Base-by-base conservation (phyloP, 225 moss, liverwort and hornwort genomes). In the Pleurozium schreberi region DNA sequence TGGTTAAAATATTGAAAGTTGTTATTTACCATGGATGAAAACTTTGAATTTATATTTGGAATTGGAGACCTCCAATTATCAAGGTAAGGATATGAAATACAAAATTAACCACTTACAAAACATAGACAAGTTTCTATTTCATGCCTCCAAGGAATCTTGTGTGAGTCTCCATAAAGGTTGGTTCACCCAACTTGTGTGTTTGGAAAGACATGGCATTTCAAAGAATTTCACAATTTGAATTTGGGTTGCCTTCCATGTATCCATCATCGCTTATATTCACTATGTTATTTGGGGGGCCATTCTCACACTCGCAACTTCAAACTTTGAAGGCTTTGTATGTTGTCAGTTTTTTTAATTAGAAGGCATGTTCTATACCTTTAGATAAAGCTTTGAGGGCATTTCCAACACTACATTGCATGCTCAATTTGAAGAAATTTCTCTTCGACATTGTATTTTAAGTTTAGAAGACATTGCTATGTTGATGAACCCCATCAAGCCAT, bases 241-340 rank as follows among this genome's bases (percentile, higher is more conserved):
- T 69, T 40, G 22, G 8, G 4, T 69, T 22, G 25, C 14, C 6
- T 40, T 42, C 26, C 9, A 42, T 25, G 5, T 25, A 3, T 27
- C 43, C 1, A 27, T 71, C 16, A 40, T 70, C 1, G 15, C 9
- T 71, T 28, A 26, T 3, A 27, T 45, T 27, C 3, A 1, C 3
- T 6, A 10, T 28, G 2, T 45, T 45, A 45, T 45, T 73, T 1
- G 0, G 3, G 3, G 7, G 2, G 2, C 5, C 17, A 45, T 6
- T 45, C 5, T 45, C 28, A 28, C 28, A 16, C 14, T 69, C 25
- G 40, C 3, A 42, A 1, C 0, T 0, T 0, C 40, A 25, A 7
- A 25, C 10, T 40, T 10, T 45, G 9, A 45, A 45, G 18, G 18
- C 43, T 43, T 42, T 27, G 7, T 43, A 8, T 26, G 5, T 68